These are phyloP conservation scores for Volvariella surrecta DNA, from an alignment of 1,284 basidiomycete species.

Conservation along the genomic window DNA sequence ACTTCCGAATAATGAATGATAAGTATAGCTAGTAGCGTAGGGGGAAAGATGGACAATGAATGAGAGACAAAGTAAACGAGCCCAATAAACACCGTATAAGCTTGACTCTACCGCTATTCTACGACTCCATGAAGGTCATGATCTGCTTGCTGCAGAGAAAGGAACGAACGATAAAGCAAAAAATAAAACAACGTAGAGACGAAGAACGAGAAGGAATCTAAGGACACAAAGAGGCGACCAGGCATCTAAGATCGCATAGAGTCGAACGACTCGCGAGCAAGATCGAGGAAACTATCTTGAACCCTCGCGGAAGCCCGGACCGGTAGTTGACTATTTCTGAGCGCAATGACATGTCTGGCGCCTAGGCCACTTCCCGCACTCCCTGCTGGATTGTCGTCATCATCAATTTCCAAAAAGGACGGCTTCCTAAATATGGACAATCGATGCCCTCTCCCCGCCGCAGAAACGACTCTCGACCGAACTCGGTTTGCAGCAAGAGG, in stretches of 20 bases:
- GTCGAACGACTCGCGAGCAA: constrained; percentile 59
- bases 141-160: too few species aligned
- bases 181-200: too few species aligned
- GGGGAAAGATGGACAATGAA: constrained; percentile 7
- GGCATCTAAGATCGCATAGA: constrained; percentile 18
- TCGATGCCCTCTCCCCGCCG: constrained; percentile 26
- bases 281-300: constrained; percentile 54
- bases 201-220: background rate
- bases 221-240: background rate
- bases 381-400: constrained; percentile 30
- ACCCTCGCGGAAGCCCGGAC: constrained; percentile 9
- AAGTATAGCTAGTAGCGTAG: too few species aligned
- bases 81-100: too few species aligned
- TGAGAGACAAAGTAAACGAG: constrained; percentile 4
- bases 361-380: constrained; percentile 14
- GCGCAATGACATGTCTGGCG: constrained; percentile 8
- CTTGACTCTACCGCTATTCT: too few species aligned
- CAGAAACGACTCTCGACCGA: constrained; percentile 16
- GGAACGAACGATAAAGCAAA: too few species aligned
- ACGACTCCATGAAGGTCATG: too few species aligned
- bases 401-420: constrained; percentile 64
- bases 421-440: constrained; percentile 52
- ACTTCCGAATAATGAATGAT: too few species aligned
- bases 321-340: background rate
- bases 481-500: too few species aligned